Evolutionary conservation across 768 basidiomycete genomes (phyloP).

Genomic region (Tulasnella sp.): DNA sequence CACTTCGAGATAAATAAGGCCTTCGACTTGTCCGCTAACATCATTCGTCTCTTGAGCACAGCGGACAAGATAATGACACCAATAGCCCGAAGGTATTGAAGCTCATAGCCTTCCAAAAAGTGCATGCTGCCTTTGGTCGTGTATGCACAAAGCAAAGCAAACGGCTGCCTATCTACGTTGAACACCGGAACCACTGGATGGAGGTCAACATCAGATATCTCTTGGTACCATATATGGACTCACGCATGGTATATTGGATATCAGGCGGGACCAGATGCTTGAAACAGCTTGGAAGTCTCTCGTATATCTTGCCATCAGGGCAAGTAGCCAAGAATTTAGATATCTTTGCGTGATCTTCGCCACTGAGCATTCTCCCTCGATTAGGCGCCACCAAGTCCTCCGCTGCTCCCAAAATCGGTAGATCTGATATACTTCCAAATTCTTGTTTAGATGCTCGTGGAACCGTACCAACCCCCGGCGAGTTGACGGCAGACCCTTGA

Average conservation of each 20-base stretch:
- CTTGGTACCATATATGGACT: slow-evolving; percentile 22
- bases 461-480: slow-evolving; percentile 13
- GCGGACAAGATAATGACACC: slow-evolving; percentile 90
- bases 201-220: not conserved
- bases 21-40: slow-evolving; percentile 89
- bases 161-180: slow-evolving; percentile 84
- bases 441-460: slow-evolving; percentile 20
- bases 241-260: slow-evolving; percentile 80
- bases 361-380: slow-evolving; percentile 36
- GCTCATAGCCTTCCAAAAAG: slow-evolving; percentile 76
- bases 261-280: slow-evolving; percentile 65
- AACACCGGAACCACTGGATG: slow-evolving; percentile 73
- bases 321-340: slow-evolving; percentile 63
- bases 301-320: slow-evolving; percentile 78
- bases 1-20: slow-evolving; percentile 85
- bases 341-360: slow-evolving; percentile 61
- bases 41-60: slow-evolving; percentile 83
- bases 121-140: slow-evolving; percentile 65
- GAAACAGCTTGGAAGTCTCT: slow-evolving; percentile 74
- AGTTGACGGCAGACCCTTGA: not conserved
- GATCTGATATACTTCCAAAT: slow-evolving; percentile 24
- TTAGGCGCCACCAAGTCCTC: slow-evolving; percentile 14
- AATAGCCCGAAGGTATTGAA: slow-evolving; percentile 85
- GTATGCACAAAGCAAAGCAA: slow-evolving; percentile 82
- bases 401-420: slow-evolving; percentile 25